Percentiles rank a stretch among this genome's conserved stretches.
These are phyloP conservation scores for Protea cynaroides DNA, from an alignment of 164 flowering plant species.

Conservation along the genomic window DNA sequence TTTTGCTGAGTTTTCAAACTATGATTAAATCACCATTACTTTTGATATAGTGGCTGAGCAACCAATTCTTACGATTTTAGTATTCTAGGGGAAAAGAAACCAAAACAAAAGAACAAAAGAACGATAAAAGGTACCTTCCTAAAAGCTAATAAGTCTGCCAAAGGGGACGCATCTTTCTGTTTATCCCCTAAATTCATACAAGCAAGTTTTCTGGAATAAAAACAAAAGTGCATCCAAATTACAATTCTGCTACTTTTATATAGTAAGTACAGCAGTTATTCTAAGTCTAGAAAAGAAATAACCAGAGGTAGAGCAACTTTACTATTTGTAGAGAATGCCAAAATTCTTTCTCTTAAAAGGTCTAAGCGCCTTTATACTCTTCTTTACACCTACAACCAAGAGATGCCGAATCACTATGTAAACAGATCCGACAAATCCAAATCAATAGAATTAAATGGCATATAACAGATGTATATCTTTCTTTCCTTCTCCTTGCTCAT, in stretches of 20 bases:
- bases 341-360: constrained; percentile 62
- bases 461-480: background rate
- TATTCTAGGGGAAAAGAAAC: too few species aligned
- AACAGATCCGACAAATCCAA: background rate
- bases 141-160: constrained; percentile 87
- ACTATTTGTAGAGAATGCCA: constrained; percentile 65
- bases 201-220: constrained; percentile 60
- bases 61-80: too few species aligned
- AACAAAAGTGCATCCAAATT: constrained; percentile 2
- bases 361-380: constrained; percentile 58
- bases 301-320: constrained; percentile 19
- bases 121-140: constrained; percentile 55
- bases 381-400: constrained; percentile 46
- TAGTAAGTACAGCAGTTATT: too few species aligned
- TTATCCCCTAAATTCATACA: constrained; percentile 78
- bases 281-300: too few species aligned
- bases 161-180: constrained; percentile 69
- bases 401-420: background rate
- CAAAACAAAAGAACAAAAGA: too few species aligned
- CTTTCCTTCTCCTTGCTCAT: too few species aligned
- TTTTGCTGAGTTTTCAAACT: too few species aligned
- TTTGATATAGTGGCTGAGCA: too few species aligned
- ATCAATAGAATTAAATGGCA: constrained; percentile 1
- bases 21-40: too few species aligned
- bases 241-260: too few species aligned